Evolutionary conservation across 106 monocot genomes (phyloP).

Genomic region (Dactylorhiza incarnata): DNA sequence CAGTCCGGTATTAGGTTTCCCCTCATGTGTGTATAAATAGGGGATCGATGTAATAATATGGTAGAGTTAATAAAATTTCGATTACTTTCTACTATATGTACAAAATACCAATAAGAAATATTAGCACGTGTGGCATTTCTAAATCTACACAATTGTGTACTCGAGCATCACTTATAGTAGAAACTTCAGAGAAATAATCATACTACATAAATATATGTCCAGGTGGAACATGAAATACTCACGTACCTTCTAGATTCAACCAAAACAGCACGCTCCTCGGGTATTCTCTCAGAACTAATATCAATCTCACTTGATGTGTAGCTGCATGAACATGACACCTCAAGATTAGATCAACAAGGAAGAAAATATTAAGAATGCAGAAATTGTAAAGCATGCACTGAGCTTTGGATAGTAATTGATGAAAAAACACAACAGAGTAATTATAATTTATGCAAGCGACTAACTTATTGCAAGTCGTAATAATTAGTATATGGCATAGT

Average conservation of each 20-base stretch:
- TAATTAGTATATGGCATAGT: not conserved
- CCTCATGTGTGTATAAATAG: too few relatives aligned
- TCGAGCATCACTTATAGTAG: not conserved
- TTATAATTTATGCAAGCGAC: not conserved
- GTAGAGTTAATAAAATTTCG: too few relatives aligned
- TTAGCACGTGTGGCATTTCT: not conserved
- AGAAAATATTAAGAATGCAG: not conserved
- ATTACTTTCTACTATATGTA: too few relatives aligned
- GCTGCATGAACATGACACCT: constrained; percentile 23
- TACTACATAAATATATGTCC: not conserved
- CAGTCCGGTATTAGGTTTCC: too few relatives aligned
- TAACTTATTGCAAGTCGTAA: not conserved
- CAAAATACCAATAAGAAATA: not conserved
- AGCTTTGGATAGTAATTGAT: not conserved
- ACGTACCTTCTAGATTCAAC: constrained; percentile 56
- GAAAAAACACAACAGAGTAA: not conserved
- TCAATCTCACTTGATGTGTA: constrained; percentile 48
- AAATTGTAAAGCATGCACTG: not conserved
- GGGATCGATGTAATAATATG: too few relatives aligned
- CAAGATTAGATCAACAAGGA: not conserved
- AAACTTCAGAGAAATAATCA: not conserved
- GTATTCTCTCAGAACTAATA: constrained; percentile 24
- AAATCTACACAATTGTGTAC: not conserved
- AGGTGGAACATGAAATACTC: not conserved
- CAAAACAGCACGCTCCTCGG: constrained; percentile 42